phyloP scores from a whole-genome alignment of 768 basidiomycete genomes.

The Amanita phalloides region DNA sequence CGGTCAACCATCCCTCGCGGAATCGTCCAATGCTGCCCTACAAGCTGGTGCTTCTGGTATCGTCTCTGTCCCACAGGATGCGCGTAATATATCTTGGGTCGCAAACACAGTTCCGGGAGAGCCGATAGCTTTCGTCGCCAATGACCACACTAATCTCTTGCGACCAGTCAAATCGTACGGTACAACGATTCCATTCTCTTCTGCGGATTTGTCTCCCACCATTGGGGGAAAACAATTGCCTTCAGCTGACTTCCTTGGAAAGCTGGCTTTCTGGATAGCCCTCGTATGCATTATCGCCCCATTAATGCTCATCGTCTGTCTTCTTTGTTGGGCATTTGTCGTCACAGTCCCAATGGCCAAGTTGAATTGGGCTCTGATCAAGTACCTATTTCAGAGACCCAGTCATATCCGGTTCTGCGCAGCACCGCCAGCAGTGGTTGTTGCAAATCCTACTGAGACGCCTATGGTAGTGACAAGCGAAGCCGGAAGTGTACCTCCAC shows the following conservation, averaged over 20 bases:
- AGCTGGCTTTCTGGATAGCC: conserved; percentile 71
- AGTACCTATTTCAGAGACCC: conserved; percentile 69
- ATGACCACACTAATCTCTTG: conserved; percentile 20
- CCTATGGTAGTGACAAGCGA: conserved; percentile 12
- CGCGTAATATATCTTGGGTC: conserved; percentile 32
- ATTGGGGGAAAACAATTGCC: conserved; percentile 22
- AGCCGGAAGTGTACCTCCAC: conserved; percentile 13
- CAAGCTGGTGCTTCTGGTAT: conserved; percentile 9
- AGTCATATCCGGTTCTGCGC: conserved; percentile 87
- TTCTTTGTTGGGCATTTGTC: conserved; percentile 91
- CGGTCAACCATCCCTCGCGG: conserved; percentile 6
- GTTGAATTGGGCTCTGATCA: conserved; percentile 90
- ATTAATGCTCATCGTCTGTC: conserved; percentile 75
- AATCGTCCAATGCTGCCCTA: conserved; percentile 6
- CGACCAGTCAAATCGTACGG: conserved; percentile 60
- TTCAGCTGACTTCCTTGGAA: conserved; percentile 49
- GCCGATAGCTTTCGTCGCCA: conserved; percentile 32
- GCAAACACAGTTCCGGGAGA: conserved; percentile 28
- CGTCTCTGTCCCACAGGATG: conserved; percentile 27
- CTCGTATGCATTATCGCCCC: conserved; percentile 79
- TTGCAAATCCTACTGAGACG: conserved; percentile 21
- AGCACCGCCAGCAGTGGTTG: conserved; percentile 64
- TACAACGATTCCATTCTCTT: conserved; percentile 30
- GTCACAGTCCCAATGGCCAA: conserved; percentile 98
- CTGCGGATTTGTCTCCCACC: conserved; percentile 16